A percentile compares a stretch with the other conserved stretches of the same genome.
phyloP scores from a whole-genome alignment of 31 red algal species.

The Porphyra umbilicalis region DNA sequence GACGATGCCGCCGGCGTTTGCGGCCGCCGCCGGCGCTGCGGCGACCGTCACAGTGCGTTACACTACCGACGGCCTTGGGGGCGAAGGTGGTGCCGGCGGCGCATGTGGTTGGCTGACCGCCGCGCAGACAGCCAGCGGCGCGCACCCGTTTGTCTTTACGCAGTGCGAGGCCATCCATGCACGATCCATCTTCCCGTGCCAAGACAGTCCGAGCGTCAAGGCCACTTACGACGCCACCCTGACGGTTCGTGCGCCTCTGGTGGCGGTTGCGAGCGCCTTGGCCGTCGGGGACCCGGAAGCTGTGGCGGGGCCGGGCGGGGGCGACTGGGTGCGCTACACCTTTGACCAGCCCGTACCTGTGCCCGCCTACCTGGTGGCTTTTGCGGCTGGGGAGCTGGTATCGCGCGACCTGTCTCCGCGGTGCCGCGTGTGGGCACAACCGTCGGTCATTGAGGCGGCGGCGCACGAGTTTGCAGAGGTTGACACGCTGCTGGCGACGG shows the following conservation, averaged over 20 bases:
- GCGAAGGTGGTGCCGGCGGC: constrained; percentile 23
- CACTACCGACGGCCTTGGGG: constrained; percentile 38
- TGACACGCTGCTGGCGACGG: constrained; percentile 41
- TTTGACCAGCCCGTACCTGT: constrained; percentile 52
- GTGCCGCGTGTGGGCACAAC: constrained; percentile 46
- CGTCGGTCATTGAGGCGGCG: constrained; percentile 31
- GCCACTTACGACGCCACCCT: constrained; percentile 39
- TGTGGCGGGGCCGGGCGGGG: constrained; percentile 11
- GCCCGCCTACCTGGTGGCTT: constrained; percentile 62
- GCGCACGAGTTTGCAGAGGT: constrained; percentile 62
- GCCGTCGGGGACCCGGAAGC: constrained; percentile 28
- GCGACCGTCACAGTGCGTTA: constrained; percentile 16
- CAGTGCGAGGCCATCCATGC: constrained; percentile 83
- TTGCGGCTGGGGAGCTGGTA: constrained; percentile 59
- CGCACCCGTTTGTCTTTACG: constrained; percentile 65
- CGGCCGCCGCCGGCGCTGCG: not conserved
- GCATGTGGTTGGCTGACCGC: constrained; percentile 53
- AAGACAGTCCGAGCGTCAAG: constrained; percentile 79
- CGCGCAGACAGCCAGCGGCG: constrained; percentile 24
- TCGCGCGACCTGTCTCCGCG: constrained; percentile 32
- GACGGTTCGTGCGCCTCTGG: constrained; percentile 22
- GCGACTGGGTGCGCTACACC: constrained; percentile 1
- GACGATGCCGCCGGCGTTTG: not conserved
- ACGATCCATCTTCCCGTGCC: constrained; percentile 80
- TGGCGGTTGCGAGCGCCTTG: constrained; percentile 43